Base-by-base conservation (phyloP, 176 grass and related monocot genomes). In the Phoenix roebelenii region DNA sequence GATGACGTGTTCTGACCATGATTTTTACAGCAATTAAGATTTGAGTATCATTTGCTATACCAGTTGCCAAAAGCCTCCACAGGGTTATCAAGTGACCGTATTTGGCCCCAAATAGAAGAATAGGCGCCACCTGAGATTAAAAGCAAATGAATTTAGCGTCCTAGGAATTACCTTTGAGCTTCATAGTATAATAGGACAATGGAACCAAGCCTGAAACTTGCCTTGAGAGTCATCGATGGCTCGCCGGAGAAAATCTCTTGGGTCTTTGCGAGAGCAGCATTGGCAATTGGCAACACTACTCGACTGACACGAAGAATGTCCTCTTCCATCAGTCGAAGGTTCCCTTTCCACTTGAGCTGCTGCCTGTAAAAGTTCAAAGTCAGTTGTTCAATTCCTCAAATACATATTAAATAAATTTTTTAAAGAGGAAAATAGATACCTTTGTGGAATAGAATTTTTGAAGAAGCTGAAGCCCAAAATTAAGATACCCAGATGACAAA, bases 181-280 rank as follows among this genome's bases (percentile, higher is more conserved):
- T 49, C 17, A 12, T 44, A 50, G 23, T 16, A 26, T 12, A 30
- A 22, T 56, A 60, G 22, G 50, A 60, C 44, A 69, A 70, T 25
- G 25, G 15, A 60, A 9, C 2, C 1, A 15, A 76, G 61, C 72
- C 9, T 69, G 22, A 78, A 22, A 25, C 80, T 76, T 85, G 89
- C 92, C 67, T 98, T 85, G 61, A 98, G 80, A 79, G 87, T 98
- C 80, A 76, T 89, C 10, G 67, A 78, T 1, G 88, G 85, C 25
- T 98, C 85, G 20, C 93, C 88, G n/a, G 69, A 89, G 81, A 98
- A 98, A 39, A 98, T 67, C 15, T 85, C 74, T 83, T 85, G 82
- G 50, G 64, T 66, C 4, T 61, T 81, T 4, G 81, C 88, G 65
- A 92, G 65, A 51, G 78, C 70, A 50, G 66, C 70, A 54, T 98